Evolutionary conservation across 257 asterid genomes (phyloP), one percentile per base, ranked within the genome.

Genomic region (Orobanche coerulescens): DNA sequence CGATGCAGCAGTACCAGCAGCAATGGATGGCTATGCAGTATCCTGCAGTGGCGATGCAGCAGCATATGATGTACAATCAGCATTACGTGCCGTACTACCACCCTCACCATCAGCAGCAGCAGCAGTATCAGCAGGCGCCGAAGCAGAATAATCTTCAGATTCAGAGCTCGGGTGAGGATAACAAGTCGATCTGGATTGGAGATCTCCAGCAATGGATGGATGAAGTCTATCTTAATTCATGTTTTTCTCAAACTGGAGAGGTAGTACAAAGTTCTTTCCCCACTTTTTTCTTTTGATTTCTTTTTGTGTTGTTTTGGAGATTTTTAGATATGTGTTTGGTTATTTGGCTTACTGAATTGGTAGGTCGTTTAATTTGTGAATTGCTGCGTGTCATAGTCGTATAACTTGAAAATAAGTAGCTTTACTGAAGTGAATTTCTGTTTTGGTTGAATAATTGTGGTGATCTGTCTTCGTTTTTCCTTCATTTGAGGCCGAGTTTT

Each of bases 121-220:
- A 79, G 42, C 81, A 81, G 42, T 79, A 74, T 56, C 79, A 82
- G 49, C 71, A 57, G 33, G 79, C 46, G 33, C 68, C 75, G 59
- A 74, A 76, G 69, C 83, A 79, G 75, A 58, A 47, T 18, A 60
- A 51, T 9, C 14, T 13, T 52, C 93, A 78, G 95, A 83, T 78
- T 81, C 98, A 86, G 76, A 69, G 59, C 64, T 62, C 92, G 13
- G 71, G 74, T 8, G 97, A 93, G 18, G 99, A 93, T 60, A 93
- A 93, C 43, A 81, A 77, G 65, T 89, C 99, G 74, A 79, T 93
- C 81, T 93, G 99, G 99, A 93, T 93, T 72, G 99, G 97, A 37
- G 99, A 93, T 84, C 95, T 93, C 52, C 94, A 82, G 75, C 95
- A 78, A 40, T 89, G 99, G 99, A 93, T 93, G 99, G 97, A 89